Conservation (phyloP, 192 early-diverging fungal genomes). For the Mortierella claussenii region DNA sequence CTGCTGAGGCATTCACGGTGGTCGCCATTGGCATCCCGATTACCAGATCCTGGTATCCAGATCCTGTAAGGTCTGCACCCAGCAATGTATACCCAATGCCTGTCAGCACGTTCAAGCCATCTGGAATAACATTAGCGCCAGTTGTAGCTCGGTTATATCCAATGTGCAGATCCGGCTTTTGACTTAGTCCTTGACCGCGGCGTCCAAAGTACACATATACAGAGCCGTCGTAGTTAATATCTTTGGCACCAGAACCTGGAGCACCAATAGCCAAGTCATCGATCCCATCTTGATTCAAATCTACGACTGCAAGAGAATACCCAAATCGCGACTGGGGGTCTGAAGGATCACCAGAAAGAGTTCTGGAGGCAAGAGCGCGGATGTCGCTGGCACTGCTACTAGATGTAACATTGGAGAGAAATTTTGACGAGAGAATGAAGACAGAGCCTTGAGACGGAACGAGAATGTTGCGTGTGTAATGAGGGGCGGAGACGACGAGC, state of each 20-base stretch:
- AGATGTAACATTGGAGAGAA: slow-evolving; percentile 17
- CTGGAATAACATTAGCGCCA: not conserved
- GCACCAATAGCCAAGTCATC: slow-evolving; percentile 82
- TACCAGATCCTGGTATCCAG: slow-evolving; percentile 9
- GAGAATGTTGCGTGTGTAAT: slow-evolving; percentile 36
- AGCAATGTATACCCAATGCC: slow-evolving; percentile 6
- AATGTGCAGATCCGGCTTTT: slow-evolving; percentile 2
- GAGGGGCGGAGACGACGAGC: slow-evolving; percentile 72
- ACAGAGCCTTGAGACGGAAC: slow-evolving; percentile 60
- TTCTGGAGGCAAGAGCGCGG: slow-evolving; percentile 42
- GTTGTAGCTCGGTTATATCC: not conserved
- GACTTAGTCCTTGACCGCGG: slow-evolving; percentile 5
- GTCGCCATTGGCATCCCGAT: slow-evolving; percentile 23
- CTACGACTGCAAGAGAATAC: slow-evolving; percentile 73
- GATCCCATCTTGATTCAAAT: slow-evolving; percentile 84
- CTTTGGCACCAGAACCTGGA: slow-evolving; percentile 54
- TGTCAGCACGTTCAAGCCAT: slow-evolving; percentile 1
- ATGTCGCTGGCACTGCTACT: slow-evolving; percentile 51
- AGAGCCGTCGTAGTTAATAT: slow-evolving; percentile 53
- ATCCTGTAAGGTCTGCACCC: slow-evolving; percentile 11
- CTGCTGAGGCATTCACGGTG: not conserved
- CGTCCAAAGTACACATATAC: slow-evolving; percentile 73
- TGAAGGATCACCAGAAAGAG: slow-evolving; percentile 2
- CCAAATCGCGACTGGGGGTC: slow-evolving; percentile 71
- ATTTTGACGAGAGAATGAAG: slow-evolving; percentile 51